Percentiles rank a stretch among this genome's conserved stretches.
These are phyloP conservation scores for Microcera coccophila DNA, from an alignment of 2,329 filamentous ascomycete genomes.

Conservation along the genomic window DNA sequence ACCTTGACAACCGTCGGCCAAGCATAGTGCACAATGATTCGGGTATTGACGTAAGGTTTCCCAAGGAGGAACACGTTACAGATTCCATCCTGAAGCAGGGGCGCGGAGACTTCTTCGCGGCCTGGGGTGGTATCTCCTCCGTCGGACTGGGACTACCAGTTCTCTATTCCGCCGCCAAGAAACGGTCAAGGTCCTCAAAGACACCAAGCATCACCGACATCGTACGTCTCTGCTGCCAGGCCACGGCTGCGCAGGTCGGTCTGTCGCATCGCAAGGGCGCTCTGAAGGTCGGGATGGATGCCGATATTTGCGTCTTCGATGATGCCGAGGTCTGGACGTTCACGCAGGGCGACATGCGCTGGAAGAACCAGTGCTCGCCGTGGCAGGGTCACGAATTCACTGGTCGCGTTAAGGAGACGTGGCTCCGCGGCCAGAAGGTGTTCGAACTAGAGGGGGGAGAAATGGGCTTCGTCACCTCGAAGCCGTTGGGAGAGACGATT, in stretches of 20 bases:
- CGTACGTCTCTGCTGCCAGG: constrained; percentile 77
- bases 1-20: constrained; percentile 43
- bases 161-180: constrained; percentile 71
- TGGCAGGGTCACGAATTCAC: constrained; percentile 78
- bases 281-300: constrained; percentile 76
- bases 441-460: constrained; percentile 60
- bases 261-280: constrained; percentile 73
- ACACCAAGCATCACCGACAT: constrained; percentile 66
- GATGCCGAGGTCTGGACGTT: constrained; percentile 75
- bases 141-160: constrained; percentile 92
- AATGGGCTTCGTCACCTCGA: constrained; percentile 47
- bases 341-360: constrained; percentile 76
- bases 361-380: constrained; percentile 87
- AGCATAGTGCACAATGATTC: constrained; percentile 50
- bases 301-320: constrained; percentile 89
- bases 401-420: constrained; percentile 80
- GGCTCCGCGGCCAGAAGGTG: constrained; percentile 73
- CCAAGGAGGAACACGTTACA: constrained; percentile 20
- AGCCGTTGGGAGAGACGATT: constrained; percentile 54
- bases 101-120: constrained; percentile 84
- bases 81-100: constrained; percentile 37
- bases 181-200: constrained; percentile 50
- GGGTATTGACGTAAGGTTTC: constrained; percentile 46
- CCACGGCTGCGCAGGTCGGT: constrained; percentile 85
- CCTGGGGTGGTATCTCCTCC: constrained; percentile 94